A percentile compares a stretch with the other conserved stretches of the same genome.
Conservation (phyloP, 2,329 filamentous ascomycete species). For the Colletotrichum sp. region DNA sequence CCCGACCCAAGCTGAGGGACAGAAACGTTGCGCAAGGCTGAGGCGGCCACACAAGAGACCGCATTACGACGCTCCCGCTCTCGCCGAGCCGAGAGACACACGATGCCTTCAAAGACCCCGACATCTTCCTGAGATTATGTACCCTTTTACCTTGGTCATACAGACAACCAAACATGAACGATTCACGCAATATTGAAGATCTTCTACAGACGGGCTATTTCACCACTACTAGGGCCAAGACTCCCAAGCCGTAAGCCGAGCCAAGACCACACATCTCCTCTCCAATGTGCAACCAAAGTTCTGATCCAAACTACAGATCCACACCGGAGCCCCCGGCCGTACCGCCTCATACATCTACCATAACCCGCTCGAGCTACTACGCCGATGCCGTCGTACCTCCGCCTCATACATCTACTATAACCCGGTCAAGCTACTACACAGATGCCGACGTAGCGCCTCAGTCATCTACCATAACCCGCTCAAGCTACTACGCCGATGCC, state of each 20-base stretch:
- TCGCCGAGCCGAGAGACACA: background rate
- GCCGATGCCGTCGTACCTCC: background rate
- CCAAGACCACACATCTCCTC: background rate
- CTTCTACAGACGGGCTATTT: constrained; percentile 56
- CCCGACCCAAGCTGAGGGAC: background rate
- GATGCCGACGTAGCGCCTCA: background rate
- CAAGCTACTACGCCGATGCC: background rate
- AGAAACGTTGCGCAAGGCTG: constrained; percentile 3
- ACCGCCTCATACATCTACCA: constrained; percentile 8
- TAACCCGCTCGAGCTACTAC: background rate
- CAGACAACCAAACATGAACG: constrained; percentile 40
- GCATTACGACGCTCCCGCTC: background rate
- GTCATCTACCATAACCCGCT: background rate
- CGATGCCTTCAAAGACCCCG: constrained; percentile 11
- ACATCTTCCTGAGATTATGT: background rate
- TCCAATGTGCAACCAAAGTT: background rate
- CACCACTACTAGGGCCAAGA: constrained; percentile 49
- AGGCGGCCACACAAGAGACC: background rate
- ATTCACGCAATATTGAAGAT: constrained; percentile 47
- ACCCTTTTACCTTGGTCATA: background rate
- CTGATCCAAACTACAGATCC: constrained; percentile 6
- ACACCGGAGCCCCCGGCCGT: constrained; percentile 9
- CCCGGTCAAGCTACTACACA: background rate
- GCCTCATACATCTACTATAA: background rate
- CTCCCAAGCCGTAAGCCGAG: constrained; percentile 35